A percentile compares a stretch with the other conserved stretches of the same genome.
Evolutionary conservation across 208 protist genomes (phyloP).

Genomic region (Wallacemonas sp.): DNA sequence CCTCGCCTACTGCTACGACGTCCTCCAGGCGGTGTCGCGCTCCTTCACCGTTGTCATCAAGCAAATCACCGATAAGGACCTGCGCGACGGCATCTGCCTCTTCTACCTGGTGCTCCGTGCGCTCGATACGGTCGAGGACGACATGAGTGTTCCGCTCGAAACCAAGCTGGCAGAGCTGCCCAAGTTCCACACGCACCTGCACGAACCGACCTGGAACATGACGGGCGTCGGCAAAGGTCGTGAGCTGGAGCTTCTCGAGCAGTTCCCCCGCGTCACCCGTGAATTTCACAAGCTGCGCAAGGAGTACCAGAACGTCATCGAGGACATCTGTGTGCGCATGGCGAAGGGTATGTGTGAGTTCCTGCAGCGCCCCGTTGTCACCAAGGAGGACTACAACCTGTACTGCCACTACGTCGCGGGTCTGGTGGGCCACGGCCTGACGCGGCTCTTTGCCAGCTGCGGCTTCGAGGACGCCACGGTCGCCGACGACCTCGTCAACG

Average conservation of each 20-base stretch:
- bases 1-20: constrained; percentile 88
- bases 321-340: constrained; percentile 92
- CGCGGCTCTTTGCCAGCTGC: constrained; percentile 83
- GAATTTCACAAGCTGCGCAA: constrained; percentile 63
- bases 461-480: constrained; percentile 78
- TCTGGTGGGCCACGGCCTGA: constrained; percentile 95
- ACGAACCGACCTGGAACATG: constrained; percentile 52
- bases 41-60: constrained; percentile 95
- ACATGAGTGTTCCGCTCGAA: constrained; percentile 80
- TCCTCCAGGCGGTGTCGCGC: constrained; percentile 84
- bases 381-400: constrained; percentile 87
- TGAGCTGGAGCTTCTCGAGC: constrained; percentile 73
- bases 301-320: constrained; percentile 88
- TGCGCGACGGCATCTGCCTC: constrained; percentile 93
- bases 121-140: constrained; percentile 95
- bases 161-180: constrained; percentile 68
- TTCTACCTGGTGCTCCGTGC: constrained; percentile 97
- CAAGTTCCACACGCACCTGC: constrained; percentile 74
- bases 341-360: constrained; percentile 94
- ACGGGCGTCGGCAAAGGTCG: constrained; percentile 53
- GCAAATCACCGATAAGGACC: constrained; percentile 70
- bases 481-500: constrained; percentile 51
- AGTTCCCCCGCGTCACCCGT: constrained; percentile 61
- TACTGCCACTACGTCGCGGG: constrained; percentile 98
- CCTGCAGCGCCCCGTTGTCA: constrained; percentile 76